Evolutionary conservation across 306 rosid genomes (phyloP).

Genomic region (Quercus aquifolioides): DNA sequence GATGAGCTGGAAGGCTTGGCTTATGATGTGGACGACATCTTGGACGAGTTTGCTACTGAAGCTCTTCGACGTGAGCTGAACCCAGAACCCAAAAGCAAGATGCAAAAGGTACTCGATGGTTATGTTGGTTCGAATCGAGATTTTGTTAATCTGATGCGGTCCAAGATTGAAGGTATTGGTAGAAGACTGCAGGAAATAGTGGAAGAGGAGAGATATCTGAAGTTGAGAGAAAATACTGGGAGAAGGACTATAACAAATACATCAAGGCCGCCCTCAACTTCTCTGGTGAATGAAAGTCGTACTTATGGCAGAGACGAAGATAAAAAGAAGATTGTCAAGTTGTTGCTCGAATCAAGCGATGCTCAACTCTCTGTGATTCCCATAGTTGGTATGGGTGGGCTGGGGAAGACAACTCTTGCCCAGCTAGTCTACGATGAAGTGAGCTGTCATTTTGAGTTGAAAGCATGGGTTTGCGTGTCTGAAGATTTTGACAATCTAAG

Average conservation of each 20-base stretch:
- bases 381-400: too few species aligned
- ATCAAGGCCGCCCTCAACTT: not conserved
- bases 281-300: not conserved
- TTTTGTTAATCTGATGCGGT: too few species aligned
- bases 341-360: not conserved
- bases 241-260: not conserved
- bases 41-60: conserved; percentile 10
- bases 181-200: too few species aligned
- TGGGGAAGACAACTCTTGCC: too few species aligned
- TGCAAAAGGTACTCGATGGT: not conserved
- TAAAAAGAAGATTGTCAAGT: not conserved
- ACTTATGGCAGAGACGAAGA: conserved; percentile 19
- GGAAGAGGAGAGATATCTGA: not conserved
- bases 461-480: too few species aligned
- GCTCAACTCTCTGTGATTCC: not conserved
- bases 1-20: conserved; percentile 9
- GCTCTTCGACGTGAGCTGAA: not conserved
- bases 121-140: not conserved
- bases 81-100: not conserved
- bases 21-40: conserved; percentile 5
- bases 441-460: too few species aligned
- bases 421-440: too few species aligned
- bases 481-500: too few species aligned
- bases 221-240: not conserved
- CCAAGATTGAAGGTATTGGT: too few species aligned